Evolutionary conservation across 139 green algal species (phyloP).

Genomic region (Chloropicon primus): DNA sequence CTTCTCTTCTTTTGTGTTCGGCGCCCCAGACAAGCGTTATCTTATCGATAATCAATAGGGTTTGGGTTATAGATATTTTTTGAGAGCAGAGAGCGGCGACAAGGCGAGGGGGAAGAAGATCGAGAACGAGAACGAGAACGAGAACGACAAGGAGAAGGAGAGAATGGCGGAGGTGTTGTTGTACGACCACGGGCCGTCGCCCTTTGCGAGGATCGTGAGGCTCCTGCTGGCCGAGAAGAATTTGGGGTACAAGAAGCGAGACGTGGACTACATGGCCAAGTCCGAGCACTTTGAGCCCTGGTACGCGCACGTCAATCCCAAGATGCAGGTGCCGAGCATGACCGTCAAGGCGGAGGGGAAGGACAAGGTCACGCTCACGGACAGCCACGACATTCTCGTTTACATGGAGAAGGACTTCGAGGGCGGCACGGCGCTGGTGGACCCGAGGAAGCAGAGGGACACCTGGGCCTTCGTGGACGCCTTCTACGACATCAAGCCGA

Average conservation of each 20-base stretch:
- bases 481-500: background rate
- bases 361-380: background rate
- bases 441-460: background rate
- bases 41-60: too few relatives aligned
- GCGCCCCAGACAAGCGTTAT: too few relatives aligned
- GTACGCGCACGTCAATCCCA: background rate
- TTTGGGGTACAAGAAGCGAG: background rate
- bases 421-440: background rate
- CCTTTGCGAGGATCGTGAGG: background rate
- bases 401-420: background rate
- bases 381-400: background rate
- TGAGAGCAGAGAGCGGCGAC: too few relatives aligned
- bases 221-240: background rate
- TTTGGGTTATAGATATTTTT: too few relatives aligned
- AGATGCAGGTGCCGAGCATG: background rate
- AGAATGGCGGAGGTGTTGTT: background rate
- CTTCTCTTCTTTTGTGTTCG: too few relatives aligned
- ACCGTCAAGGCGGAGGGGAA: background rate
- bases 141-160: background rate
- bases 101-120: too few relatives aligned
- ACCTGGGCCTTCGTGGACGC: background rate
- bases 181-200: background rate
- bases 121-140: background rate
- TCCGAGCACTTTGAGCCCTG: background rate
- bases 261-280: background rate